phyloP scores from a whole-genome alignment of 768 basidiomycete genomes.

The Suillus ampliporus region DNA sequence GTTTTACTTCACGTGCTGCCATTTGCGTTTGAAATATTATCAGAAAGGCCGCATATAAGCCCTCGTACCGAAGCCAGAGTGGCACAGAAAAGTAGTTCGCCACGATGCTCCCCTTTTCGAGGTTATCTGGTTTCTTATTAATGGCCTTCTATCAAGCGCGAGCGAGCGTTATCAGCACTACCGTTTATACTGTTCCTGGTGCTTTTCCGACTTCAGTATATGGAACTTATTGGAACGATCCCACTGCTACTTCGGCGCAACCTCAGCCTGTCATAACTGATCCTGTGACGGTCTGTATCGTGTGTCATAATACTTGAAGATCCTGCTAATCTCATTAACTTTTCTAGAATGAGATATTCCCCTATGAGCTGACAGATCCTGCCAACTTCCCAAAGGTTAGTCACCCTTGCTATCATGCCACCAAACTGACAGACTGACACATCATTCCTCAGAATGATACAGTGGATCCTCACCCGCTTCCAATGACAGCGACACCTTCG shows the following conservation, averaged over 20 bases:
- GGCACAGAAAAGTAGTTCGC: background rate
- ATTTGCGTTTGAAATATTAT: background rate
- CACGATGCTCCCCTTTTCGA: slow-evolving; percentile 23
- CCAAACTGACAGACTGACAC: background rate
- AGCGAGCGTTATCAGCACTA: slow-evolving; percentile 25
- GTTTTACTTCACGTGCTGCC: background rate
- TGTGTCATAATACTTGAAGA: slow-evolving; percentile 10
- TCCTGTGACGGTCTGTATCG: slow-evolving; percentile 61
- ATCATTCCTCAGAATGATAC: slow-evolving; percentile 43
- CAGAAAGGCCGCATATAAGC: background rate
- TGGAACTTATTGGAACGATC: slow-evolving; percentile 67
- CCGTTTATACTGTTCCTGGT: slow-evolving; percentile 64
- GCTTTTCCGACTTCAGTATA: slow-evolving; percentile 67
- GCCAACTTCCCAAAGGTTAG: slow-evolving; percentile 56
- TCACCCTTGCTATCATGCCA: background rate
- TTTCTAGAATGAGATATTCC: slow-evolving; percentile 58
- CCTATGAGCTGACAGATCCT: slow-evolving; percentile 64
- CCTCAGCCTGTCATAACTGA: slow-evolving; percentile 76
- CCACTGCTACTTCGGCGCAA: slow-evolving; percentile 70
- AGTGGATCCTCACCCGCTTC: slow-evolving; percentile 50
- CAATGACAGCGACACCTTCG: slow-evolving; percentile 38
- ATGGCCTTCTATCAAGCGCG: slow-evolving; percentile 11
- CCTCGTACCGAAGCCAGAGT: background rate
- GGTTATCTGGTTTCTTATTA: slow-evolving; percentile 19
- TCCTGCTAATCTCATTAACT: slow-evolving; percentile 5